phyloP scores from a whole-genome alignment of 352 stramenopile species.

The Achlya hypogyna region DNA sequence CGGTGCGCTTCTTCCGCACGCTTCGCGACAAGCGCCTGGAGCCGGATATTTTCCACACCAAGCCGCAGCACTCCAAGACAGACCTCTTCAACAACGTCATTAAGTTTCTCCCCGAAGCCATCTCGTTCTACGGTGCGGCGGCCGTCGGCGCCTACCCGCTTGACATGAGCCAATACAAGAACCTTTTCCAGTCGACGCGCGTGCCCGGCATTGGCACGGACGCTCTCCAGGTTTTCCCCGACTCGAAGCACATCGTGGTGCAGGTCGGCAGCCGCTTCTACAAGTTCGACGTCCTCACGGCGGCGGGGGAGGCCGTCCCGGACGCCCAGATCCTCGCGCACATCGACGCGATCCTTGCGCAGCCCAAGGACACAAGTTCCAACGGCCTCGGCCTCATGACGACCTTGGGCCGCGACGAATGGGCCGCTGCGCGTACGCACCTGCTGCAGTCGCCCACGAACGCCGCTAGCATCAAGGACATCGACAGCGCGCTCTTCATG shows the following conservation, averaged over 20 bases:
- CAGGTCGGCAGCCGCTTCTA: conserved; percentile 83
- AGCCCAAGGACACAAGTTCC: conserved; percentile 39
- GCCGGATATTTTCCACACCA: conserved; percentile 87
- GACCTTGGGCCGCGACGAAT: conserved; percentile 75
- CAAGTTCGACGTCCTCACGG: conserved; percentile 74
- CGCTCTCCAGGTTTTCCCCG: conserved; percentile 44
- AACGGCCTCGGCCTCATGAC: conserved; percentile 63
- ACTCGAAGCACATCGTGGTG: conserved; percentile 73
- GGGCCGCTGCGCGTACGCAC: conserved; percentile 57
- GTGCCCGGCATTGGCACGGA: conserved; percentile 57
- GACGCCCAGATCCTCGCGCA: conserved; percentile 77
- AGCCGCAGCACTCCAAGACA: conserved; percentile 72
- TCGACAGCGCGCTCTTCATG: conserved; percentile 83
- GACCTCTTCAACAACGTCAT: conserved; percentile 69
- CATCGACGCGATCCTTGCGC: conserved; percentile 70
- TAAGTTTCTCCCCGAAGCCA: conserved; percentile 66
- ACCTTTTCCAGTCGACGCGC: conserved; percentile 78
- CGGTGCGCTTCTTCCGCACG: conserved; percentile 71
- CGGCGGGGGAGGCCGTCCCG: conserved; percentile 40
- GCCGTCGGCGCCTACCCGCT: conserved; percentile 78
- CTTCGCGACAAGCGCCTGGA: conserved; percentile 70
- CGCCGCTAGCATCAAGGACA: conserved; percentile 57
- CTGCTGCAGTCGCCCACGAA: conserved; percentile 40
- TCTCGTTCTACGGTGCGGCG: conserved; percentile 85
- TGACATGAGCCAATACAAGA: conserved; percentile 89